A percentile compares a stretch with the other conserved stretches of the same genome.
Evolutionary conservation across 163 green algal species (phyloP).

Genomic region (Trebouxia gelatinosa): DNA sequence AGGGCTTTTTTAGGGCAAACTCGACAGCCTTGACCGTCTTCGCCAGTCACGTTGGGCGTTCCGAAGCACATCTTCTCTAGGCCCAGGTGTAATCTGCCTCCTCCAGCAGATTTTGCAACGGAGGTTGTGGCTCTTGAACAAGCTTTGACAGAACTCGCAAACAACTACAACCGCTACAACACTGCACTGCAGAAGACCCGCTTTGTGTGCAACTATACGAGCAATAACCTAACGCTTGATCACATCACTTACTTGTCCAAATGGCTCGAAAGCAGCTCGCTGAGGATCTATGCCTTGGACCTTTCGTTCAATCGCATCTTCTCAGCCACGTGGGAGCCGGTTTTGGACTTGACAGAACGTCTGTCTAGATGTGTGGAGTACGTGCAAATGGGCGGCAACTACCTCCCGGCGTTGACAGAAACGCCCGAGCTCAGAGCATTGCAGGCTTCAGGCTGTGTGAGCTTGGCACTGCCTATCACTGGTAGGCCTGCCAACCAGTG

Average conservation of each 20-base stretch:
- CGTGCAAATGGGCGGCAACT: constrained; percentile 13
- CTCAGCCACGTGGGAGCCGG: not conserved
- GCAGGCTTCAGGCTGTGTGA: constrained; percentile 8
- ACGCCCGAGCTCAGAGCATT: constrained; percentile 6
- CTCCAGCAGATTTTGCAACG: not conserved
- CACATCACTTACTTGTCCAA: constrained; percentile 10
- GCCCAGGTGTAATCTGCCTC: constrained; percentile 11
- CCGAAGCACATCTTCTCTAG: constrained; percentile 13
- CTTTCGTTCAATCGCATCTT: constrained; percentile 19
- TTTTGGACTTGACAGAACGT: not conserved
- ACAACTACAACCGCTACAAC: constrained; percentile 21
- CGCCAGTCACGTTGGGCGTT: too few relatives aligned
- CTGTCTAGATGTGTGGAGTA: not conserved
- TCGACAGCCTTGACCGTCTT: too few relatives aligned
- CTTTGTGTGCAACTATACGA: constrained; percentile 17
- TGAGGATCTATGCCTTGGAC: constrained; percentile 15
- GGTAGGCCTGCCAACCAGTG: constrained; percentile 10
- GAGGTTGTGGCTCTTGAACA: constrained; percentile 11
- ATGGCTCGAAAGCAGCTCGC: constrained; percentile 1
- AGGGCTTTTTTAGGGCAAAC: too few relatives aligned
- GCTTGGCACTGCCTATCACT: constrained; percentile 11
- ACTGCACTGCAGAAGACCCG: constrained; percentile 1
- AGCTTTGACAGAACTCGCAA: constrained; percentile 11
- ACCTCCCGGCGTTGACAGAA: constrained; percentile 3
- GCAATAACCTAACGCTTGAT: constrained; percentile 11